Percentiles rank a stretch among this genome's conserved stretches.
Conservation (phyloP, 345 rosid species). For the Kandelia obovata region DNA sequence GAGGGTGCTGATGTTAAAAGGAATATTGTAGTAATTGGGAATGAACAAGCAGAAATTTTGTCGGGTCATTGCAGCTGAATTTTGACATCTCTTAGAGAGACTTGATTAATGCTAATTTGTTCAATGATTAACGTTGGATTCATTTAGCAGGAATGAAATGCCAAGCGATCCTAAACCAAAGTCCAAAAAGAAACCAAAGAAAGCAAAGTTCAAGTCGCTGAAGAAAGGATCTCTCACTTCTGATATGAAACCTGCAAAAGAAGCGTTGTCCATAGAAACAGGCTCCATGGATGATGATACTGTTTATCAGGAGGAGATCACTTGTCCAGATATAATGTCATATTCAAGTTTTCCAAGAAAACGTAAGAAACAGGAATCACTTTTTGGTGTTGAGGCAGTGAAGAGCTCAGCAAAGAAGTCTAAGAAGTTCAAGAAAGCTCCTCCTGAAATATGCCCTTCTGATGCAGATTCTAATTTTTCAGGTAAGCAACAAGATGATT, state of each 20-base stretch:
- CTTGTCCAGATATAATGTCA: slow-evolving; percentile 48
- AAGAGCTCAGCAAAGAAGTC: slow-evolving; percentile 68
- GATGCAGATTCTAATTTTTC: slow-evolving; percentile 42
- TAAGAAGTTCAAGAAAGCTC: slow-evolving; percentile 60
- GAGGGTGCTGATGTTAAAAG: no score
- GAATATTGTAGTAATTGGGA: no score
- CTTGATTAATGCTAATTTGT: background rate
- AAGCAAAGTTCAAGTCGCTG: slow-evolving; percentile 86
- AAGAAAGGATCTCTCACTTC: slow-evolving; percentile 79
- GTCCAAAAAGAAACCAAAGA: slow-evolving; percentile 86
- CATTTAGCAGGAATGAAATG: slow-evolving; percentile 52
- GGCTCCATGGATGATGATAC: slow-evolving; percentile 50
- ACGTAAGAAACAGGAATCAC: slow-evolving; percentile 57
- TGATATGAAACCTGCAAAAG: slow-evolving; percentile 53
- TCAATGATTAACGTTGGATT: background rate
- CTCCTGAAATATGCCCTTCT: slow-evolving; percentile 27
- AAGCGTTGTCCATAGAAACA: slow-evolving; percentile 42
- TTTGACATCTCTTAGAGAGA: background rate
- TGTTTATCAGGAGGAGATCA: slow-evolving; percentile 39
- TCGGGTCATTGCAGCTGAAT: background rate
- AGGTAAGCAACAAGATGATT: slow-evolving; percentile 43
- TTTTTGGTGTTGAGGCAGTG: slow-evolving; percentile 42
- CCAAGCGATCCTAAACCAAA: slow-evolving; percentile 51
- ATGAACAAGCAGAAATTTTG: no score
- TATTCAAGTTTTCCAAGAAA: slow-evolving; percentile 45